Evolutionary conservation across 1,139 yeast genomes (phyloP).

Genomic region (Hansenula lynferdii): DNA sequence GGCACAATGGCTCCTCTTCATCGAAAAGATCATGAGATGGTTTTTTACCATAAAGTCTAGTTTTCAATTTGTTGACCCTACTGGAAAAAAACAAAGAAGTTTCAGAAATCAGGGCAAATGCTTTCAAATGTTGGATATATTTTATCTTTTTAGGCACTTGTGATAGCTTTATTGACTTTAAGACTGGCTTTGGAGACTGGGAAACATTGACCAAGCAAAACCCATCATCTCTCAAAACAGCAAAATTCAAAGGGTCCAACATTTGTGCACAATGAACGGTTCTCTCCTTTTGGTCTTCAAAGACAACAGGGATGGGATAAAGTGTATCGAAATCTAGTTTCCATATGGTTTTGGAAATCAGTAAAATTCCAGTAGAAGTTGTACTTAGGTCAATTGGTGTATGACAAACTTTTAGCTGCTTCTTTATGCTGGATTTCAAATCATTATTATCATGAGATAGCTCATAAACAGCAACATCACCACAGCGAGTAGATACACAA

Average conservation of each 20-base stretch:
- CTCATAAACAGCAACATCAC: constrained; percentile 9
- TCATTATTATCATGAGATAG: neutral
- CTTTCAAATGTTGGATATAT: constrained; percentile 29
- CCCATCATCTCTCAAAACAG: constrained; percentile 47
- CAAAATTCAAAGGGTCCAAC: constrained; percentile 26
- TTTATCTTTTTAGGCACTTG: constrained; percentile 35
- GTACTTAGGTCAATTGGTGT: constrained; percentile 16
- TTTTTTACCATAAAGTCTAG: constrained; percentile 6
- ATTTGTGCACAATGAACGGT: constrained; percentile 18
- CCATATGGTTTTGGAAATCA: constrained; percentile 40
- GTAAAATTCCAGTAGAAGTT: constrained; percentile 9
- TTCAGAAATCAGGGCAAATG: constrained; percentile 38
- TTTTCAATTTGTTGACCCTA: constrained; percentile 8
- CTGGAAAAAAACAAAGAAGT: constrained; percentile 12
- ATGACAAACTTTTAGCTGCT: constrained; percentile 7
- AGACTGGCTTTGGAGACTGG: constrained; percentile 14
- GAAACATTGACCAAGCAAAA: constrained; percentile 34
- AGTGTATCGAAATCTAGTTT: constrained; percentile 31
- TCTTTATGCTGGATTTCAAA: neutral
- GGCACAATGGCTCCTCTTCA: constrained; percentile 11
- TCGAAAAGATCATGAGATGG: constrained; percentile 7
- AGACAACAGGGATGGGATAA: constrained; percentile 38
- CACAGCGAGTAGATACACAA: constrained; percentile 17
- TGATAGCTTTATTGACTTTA: constrained; percentile 31
- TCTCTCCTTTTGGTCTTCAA: constrained; percentile 34